phyloP scores from a whole-genome alignment of 2,329 filamentous ascomycete species.

The Fusarium graminum region DNA sequence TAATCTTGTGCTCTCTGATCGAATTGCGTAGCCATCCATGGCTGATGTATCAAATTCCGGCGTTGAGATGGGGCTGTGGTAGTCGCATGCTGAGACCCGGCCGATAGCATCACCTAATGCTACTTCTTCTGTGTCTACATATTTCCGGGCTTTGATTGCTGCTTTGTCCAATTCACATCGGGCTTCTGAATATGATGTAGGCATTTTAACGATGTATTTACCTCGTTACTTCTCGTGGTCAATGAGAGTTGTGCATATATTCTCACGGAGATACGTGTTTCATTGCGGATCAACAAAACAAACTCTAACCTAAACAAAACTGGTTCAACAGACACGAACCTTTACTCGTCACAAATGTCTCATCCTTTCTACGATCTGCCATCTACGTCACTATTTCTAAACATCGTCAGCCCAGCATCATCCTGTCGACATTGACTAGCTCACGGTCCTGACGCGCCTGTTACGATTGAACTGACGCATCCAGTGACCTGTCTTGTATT shows the following conservation, averaged over 20 bases:
- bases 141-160: accelerated
- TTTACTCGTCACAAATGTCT: background rate
- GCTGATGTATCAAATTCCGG: conserved; percentile 11
- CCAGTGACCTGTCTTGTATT: background rate
- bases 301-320: background rate
- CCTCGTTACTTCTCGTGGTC: background rate
- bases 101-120: background rate
- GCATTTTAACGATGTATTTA: background rate
- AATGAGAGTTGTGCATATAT: background rate
- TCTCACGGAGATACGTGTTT: background rate
- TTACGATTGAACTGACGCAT: no score
- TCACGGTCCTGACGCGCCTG: background rate
- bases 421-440: background rate
- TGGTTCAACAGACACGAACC: background rate
- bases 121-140: background rate
- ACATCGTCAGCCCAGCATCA: conserved; percentile 7
- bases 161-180: background rate
- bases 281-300: background rate
- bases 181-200: background rate
- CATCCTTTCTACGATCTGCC: background rate
- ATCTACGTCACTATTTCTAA: background rate
- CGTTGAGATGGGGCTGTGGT: background rate
- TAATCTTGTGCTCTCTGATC: background rate
- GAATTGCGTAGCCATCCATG: conserved; percentile 2
- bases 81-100: background rate